Conservation (phyloP, 805 yeast species). For the Henningerozyma blattae region DNA sequence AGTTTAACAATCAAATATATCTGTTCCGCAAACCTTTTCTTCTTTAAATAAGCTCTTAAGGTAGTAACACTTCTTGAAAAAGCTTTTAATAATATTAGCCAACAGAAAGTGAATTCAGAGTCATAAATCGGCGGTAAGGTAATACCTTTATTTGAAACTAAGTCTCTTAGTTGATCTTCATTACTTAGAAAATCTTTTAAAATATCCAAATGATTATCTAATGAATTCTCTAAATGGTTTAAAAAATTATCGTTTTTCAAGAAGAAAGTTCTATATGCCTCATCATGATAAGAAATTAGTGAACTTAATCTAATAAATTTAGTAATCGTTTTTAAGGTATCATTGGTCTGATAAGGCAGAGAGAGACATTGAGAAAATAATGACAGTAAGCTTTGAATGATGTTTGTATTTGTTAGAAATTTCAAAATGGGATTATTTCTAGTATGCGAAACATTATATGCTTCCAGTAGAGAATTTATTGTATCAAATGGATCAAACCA, state of each 20-base stretch:
- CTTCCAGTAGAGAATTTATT: slow-evolving; percentile 11
- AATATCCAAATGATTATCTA: slow-evolving; percentile 13
- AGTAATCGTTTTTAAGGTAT: slow-evolving; percentile 9
- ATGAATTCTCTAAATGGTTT: slow-evolving; percentile 12
- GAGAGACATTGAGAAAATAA: slow-evolving; percentile 15
- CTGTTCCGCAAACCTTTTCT: slow-evolving; percentile 16
- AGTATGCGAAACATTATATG: slow-evolving; percentile 15
- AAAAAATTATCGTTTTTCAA: slow-evolving; percentile 13
- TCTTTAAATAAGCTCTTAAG: slow-evolving; percentile 17
- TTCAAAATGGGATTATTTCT: slow-evolving; percentile 16
- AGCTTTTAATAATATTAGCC: slow-evolving; percentile 22
- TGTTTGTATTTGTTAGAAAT: slow-evolving; percentile 14
- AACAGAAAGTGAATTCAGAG: slow-evolving; percentile 12
- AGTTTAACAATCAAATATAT: slow-evolving; percentile 9
- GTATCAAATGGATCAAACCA: slow-evolving; percentile 23
- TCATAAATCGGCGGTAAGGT: slow-evolving; percentile 16
- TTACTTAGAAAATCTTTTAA: slow-evolving; percentile 12
- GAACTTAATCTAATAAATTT: slow-evolving; percentile 20
- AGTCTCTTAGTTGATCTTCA: slow-evolving; percentile 5
- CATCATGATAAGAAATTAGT: slow-evolving; percentile 19
- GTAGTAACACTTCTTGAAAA: slow-evolving; percentile 24
- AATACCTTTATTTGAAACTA: not conserved
- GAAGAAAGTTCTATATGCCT: slow-evolving; percentile 14
- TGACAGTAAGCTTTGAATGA: slow-evolving; percentile 14
- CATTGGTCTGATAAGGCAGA: slow-evolving; percentile 7